phyloP scores from a whole-genome alignment of 768 basidiomycete species.

The Lepiota brunneoincarnata region DNA sequence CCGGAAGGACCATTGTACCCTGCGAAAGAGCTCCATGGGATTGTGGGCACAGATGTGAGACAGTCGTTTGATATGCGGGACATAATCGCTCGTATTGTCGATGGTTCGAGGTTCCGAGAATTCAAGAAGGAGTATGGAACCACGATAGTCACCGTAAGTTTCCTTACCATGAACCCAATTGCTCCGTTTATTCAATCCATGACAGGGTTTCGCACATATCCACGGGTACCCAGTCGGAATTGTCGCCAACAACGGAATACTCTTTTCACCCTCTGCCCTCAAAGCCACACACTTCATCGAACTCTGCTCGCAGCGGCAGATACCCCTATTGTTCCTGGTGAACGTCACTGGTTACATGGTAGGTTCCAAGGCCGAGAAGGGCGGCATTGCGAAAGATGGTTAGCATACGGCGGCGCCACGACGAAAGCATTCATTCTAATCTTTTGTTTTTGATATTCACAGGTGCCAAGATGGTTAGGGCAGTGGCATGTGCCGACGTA shows the following conservation, averaged over 20 bases:
- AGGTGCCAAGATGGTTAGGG: slow-evolving; percentile 95
- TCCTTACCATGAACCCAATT: background rate
- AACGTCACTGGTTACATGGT: slow-evolving; percentile 99
- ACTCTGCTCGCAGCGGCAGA: slow-evolving; percentile 86
- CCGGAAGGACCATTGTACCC: slow-evolving; percentile 79
- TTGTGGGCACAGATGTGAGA: slow-evolving; percentile 86
- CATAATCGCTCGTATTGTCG: slow-evolving; percentile 87
- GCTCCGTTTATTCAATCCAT: background rate
- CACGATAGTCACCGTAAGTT: slow-evolving; percentile 80
- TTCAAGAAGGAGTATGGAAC: slow-evolving; percentile 96
- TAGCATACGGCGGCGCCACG: slow-evolving; percentile 8
- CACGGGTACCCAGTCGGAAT: slow-evolving; percentile 92
- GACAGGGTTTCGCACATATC: slow-evolving; percentile 81
- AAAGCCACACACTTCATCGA: slow-evolving; percentile 97
- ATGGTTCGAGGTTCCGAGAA: slow-evolving; percentile 89
- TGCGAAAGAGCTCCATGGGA: slow-evolving; percentile 80
- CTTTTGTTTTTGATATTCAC: background rate
- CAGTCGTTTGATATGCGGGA: slow-evolving; percentile 94
- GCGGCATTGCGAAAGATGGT: slow-evolving; percentile 94
- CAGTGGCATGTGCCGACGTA: slow-evolving; percentile 90
- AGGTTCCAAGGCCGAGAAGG: slow-evolving; percentile 90
- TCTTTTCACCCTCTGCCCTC: slow-evolving; percentile 90
- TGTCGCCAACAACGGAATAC: slow-evolving; percentile 90
- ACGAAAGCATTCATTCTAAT: background rate
- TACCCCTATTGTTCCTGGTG: slow-evolving; percentile 90